Evolutionary conservation across 805 yeast genomes (phyloP), one percentile per base, ranked within the genome.

Genomic region (Candida pseudoglaebosa): DNA sequence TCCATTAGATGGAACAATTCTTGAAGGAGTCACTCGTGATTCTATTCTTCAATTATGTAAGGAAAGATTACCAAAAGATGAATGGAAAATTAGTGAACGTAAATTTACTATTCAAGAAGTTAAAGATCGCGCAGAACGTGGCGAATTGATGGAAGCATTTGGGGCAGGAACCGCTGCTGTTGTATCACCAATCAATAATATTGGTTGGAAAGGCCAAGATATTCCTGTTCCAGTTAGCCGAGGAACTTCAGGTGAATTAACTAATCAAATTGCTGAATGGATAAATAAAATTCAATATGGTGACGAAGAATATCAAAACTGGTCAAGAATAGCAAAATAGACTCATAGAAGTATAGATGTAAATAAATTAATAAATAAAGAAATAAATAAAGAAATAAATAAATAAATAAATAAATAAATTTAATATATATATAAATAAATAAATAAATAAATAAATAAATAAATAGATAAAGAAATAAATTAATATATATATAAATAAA

Each of bases 91-190:
- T 44, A 74, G 68, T 53, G 98, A 91, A 73, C 83, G 98, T 65
- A 78, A 81, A 64, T 84, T 70, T 67, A 75, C 93, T 45, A 89
- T 93, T 48, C 56, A 61, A 46, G 98, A 91, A 68, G 85, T 91
- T 43, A 77, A 71, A 37, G 87, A 84, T 52, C 78, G 78, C 50
- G 83, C 96, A 33, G 70, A 66, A 37, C 77, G 80, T 60, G 95
- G 96, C 43, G 83, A 85, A 58, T 74, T 91, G 51, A 77, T 90
- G 5, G 99, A 93, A 73, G 95, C 96, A 12, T 91, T 91, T 56
- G 98, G 98, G 50, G 73, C 96, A n/a, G 99, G 99, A 55, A 91
- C 99, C 39, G 98, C 99, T 44, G 98, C 98, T 32, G 80, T 91
- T 55, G 98, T 93, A 32, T 82, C 95, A 24, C 98, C 98, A 50